These are phyloP conservation scores for Sideroxylon spinosum DNA, from an alignment of 179 eudicot genomes.

Conservation along the genomic window DNA sequence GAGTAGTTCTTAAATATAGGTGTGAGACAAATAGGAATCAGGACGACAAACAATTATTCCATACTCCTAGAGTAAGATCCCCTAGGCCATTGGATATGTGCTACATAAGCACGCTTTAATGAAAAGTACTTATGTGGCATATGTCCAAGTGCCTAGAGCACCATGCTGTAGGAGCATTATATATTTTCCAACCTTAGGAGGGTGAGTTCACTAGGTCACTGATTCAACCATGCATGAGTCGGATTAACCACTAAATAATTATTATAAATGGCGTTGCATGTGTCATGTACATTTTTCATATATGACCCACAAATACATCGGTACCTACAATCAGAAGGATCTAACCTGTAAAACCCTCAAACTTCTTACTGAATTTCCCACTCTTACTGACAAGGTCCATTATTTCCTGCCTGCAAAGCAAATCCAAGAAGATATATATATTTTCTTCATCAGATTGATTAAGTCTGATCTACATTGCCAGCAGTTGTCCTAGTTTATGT, in stretches of 20 bases:
- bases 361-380: constrained; percentile 59
- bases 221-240: too few species aligned
- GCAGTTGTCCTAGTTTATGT: neutral
- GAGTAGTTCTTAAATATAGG: neutral
- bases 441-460: neutral
- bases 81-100: neutral
- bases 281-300: neutral
- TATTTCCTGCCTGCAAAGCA: constrained; percentile 61
- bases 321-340: neutral
- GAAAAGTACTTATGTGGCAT: too few species aligned
- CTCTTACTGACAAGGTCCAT: constrained; percentile 73
- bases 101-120: too few species aligned
- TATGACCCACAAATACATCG: neutral
- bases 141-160: too few species aligned
- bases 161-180: too few species aligned
- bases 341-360: constrained; percentile 71
- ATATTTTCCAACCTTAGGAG: too few species aligned
- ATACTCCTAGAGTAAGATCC: neutral
- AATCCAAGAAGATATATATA: neutral
- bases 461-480: neutral
- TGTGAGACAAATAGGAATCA: neutral
- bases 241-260: too few species aligned
- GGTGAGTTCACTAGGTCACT: too few species aligned
- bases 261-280: too few species aligned
- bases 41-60: neutral